Evolutionary conservation across 1,139 yeast species (phyloP).

Genomic region (Oligophagozyma castellii): DNA sequence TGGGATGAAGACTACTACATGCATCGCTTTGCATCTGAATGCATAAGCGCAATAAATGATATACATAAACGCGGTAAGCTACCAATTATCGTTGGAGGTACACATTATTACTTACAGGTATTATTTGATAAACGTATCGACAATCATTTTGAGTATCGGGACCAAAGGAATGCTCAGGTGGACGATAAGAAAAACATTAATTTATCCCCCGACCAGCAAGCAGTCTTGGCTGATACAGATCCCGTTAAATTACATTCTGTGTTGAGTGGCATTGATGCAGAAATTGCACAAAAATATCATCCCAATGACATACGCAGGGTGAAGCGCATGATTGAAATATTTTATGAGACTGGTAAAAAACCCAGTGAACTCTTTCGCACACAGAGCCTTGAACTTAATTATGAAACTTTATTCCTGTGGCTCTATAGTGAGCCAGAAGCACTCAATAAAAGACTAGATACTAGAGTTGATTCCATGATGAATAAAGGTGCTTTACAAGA

Average conservation of each 20-base stretch:
- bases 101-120: conserved; percentile 80
- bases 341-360: conserved; percentile 45
- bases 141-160: conserved; percentile 9
- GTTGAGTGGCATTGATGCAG: conserved; percentile 49
- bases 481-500: conserved; percentile 55
- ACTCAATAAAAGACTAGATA: conserved; percentile 53
- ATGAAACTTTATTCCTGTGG: conserved; percentile 70
- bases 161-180: too few relatives aligned
- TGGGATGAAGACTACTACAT: conserved; percentile 78
- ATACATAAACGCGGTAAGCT: conserved; percentile 58
- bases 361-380: conserved; percentile 60
- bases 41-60: conserved; percentile 37
- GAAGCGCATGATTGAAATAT: conserved; percentile 70
- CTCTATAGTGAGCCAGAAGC: conserved; percentile 53
- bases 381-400: conserved; percentile 49
- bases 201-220: conserved; percentile 26
- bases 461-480: conserved; percentile 76
- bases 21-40: conserved; percentile 71
- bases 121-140: conserved; percentile 35
- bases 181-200: too few relatives aligned
- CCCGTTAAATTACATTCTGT: conserved; percentile 35
- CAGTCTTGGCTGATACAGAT: conserved; percentile 43
- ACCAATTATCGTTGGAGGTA: conserved; percentile 91
- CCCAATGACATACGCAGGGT: conserved; percentile 79
- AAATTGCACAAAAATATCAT: conserved; percentile 69